Conservation (phyloP, 2,329 filamentous ascomycete genomes). For the Aureobasidium sp. region DNA sequence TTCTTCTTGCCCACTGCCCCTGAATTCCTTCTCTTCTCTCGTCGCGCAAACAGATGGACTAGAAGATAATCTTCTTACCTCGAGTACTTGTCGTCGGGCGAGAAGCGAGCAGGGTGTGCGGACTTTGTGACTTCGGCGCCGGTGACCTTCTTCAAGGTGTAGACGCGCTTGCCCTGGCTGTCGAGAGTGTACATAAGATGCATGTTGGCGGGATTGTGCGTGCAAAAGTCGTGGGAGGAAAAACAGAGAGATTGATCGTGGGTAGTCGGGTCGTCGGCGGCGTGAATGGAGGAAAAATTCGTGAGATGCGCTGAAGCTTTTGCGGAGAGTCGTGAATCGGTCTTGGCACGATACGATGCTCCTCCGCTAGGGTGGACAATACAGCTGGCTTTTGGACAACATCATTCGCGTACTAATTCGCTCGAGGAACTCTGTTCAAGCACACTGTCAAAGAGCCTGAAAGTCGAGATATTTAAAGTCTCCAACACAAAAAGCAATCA, state of each 20-base stretch:
- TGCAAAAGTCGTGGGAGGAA: background rate
- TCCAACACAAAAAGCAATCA: background rate
- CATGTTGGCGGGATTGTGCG: slow-evolving; percentile 36
- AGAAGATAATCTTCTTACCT: slow-evolving; percentile 35
- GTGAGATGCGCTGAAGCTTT: slow-evolving; percentile 1
- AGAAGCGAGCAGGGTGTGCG: slow-evolving; percentile 92
- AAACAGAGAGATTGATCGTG: background rate
- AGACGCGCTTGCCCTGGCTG: slow-evolving; percentile 73
- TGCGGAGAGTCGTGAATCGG: background rate
- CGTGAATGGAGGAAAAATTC: slow-evolving; percentile 2
- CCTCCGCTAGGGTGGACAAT: background rate
- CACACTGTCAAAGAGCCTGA: background rate
- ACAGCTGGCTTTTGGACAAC: background rate
- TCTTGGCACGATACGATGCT: background rate
- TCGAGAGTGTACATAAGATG: slow-evolving; percentile 84
- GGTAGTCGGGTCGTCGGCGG: background rate
- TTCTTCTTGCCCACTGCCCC: no score
- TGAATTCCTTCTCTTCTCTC: background rate
- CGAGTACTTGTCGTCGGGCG: slow-evolving; percentile 97
- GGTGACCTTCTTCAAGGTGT: slow-evolving; percentile 87
- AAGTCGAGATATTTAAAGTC: no score
- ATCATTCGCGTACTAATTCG: no score
- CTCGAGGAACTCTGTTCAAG: background rate
- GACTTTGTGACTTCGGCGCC: slow-evolving; percentile 85
- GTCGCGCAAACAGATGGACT: background rate